Conservation (phyloP, 257 asterid species). For the Nicotiana benthamiana region DNA sequence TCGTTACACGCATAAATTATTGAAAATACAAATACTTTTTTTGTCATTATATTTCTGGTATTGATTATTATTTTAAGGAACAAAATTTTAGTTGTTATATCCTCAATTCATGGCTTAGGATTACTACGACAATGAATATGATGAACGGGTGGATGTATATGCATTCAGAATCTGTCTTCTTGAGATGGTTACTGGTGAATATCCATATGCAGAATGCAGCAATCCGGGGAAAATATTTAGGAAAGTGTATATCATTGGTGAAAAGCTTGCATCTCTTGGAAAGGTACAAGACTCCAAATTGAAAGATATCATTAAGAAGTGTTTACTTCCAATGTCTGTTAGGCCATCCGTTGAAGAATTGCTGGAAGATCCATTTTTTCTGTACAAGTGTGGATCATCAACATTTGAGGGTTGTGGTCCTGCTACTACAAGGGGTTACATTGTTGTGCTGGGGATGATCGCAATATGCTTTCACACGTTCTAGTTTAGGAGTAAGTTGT, state of each 20-base stretch:
- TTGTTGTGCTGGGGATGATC: neutral
- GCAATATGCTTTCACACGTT: neutral
- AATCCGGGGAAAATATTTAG: slow-evolving; percentile 27
- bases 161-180: slow-evolving; percentile 47
- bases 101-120: slow-evolving; percentile 41
- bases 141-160: slow-evolving; percentile 35
- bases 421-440: neutral
- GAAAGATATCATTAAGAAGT: neutral
- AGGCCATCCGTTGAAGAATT: neutral
- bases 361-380: neutral
- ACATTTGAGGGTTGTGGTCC: neutral
- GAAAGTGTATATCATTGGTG: slow-evolving; percentile 17
- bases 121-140: slow-evolving; percentile 32
- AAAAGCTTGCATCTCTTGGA: neutral
- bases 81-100: too few relatives aligned
- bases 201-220: slow-evolving; percentile 34
- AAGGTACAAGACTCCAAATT: neutral
- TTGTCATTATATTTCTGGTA: too few relatives aligned
- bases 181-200: slow-evolving; percentile 33
- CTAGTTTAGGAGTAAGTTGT: neutral
- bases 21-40: too few relatives aligned
- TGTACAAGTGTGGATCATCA: too few relatives aligned
- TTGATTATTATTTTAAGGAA: too few relatives aligned
- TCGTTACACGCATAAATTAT: too few relatives aligned
- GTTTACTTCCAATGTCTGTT: neutral